Evolutionary conservation across 495 filamentous ascomycete species (phyloP).

Genomic region (Penicillium waksmanii): DNA sequence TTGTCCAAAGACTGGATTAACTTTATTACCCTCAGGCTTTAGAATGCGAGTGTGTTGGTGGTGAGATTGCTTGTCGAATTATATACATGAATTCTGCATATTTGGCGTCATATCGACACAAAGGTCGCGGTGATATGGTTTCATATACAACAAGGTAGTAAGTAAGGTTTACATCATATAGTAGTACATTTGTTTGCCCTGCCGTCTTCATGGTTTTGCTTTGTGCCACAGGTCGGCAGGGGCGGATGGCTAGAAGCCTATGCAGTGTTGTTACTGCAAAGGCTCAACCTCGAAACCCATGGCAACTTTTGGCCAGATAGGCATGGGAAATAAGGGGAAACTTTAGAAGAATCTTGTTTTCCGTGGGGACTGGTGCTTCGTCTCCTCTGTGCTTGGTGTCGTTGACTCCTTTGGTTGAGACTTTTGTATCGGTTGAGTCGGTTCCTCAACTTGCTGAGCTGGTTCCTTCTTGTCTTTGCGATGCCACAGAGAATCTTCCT

Average conservation of each 20-base stretch:
- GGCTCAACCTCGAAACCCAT: too few species aligned
- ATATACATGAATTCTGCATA: neutral
- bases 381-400: constrained; percentile 14
- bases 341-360: constrained; percentile 43
- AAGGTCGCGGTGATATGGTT: too few species aligned
- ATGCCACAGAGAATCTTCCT: constrained; percentile 70
- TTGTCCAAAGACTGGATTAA: constrained; percentile 3
- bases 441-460: constrained; percentile 11
- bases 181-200: neutral
- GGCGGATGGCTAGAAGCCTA: too few species aligned
- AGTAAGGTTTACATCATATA: neutral
- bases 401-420: constrained; percentile 19
- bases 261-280: too few species aligned
- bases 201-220: too few species aligned
- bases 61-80: neutral
- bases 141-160: neutral
- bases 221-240: too few species aligned
- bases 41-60: too few species aligned
- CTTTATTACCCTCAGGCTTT: neutral
- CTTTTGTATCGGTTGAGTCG: constrained; percentile 4
- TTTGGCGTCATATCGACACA: neutral
- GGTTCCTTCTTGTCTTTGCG: constrained; percentile 25
- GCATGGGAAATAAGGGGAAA: neutral
- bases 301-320: neutral
- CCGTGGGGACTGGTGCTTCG: constrained; percentile 24